Percentiles rank a stretch among this genome's conserved stretches.
Conservation (phyloP, 148 eudicot genomes). For the Chenopodium quinoa region DNA sequence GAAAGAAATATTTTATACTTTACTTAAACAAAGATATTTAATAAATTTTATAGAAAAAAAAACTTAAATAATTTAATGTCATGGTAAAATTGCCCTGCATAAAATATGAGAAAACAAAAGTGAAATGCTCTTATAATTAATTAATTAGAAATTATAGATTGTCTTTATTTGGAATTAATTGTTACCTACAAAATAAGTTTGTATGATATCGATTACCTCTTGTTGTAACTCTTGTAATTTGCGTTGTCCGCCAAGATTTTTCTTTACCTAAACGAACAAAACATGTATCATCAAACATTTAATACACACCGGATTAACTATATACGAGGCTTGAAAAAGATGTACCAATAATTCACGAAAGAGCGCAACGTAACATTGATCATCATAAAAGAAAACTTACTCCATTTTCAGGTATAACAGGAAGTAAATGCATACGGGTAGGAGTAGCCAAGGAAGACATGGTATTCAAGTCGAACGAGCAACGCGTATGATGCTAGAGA, state of each 20-base stretch:
- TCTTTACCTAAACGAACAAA: conserved; percentile 36
- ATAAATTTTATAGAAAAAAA: too few species aligned
- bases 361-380: background rate
- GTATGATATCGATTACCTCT: conserved; percentile 41
- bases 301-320: background rate
- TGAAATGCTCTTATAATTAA: too few species aligned
- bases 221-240: conserved; percentile 60
- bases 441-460: conserved; percentile 15
- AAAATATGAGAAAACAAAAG: too few species aligned
- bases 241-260: conserved; percentile 39
- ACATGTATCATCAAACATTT: background rate
- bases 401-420: background rate
- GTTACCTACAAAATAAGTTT: too few species aligned
- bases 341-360: too few species aligned
- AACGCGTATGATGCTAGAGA: background rate
- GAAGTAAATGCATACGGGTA: background rate
- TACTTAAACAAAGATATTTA: too few species aligned
- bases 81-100: too few species aligned
- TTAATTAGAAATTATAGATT: too few species aligned
- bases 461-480: background rate
- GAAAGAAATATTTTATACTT: too few species aligned
- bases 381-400: background rate
- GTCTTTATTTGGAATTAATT: too few species aligned
- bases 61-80: too few species aligned
- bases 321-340: too few species aligned